These are phyloP conservation scores for Ascochyta clinopodiicola DNA, from an alignment of 2,329 filamentous ascomycete species.

Conservation along the genomic window DNA sequence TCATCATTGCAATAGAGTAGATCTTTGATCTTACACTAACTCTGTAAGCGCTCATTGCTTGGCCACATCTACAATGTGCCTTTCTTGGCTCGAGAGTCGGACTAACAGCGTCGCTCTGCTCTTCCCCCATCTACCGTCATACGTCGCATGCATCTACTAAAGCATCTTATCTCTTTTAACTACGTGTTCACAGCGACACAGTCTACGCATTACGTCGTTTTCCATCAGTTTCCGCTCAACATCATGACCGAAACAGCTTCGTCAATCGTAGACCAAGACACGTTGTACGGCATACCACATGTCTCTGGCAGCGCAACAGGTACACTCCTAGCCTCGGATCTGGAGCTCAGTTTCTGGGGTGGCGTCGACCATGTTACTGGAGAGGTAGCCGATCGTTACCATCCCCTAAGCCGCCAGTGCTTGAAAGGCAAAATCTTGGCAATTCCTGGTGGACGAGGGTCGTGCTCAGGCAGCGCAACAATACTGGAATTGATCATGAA, in stretches of 20 bases:
- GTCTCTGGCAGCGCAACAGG: constrained; percentile 6
- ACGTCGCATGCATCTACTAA: no score
- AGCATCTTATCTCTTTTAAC: no score
- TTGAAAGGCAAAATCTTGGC: constrained; percentile 49
- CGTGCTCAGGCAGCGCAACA: constrained; percentile 55
- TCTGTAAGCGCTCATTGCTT: neutral
- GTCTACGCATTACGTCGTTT: neutral
- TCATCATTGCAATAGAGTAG: no score
- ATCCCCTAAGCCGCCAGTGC: constrained; percentile 47
- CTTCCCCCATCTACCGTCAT: neutral
- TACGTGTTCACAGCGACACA: no score
- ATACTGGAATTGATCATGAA: constrained; percentile 56
- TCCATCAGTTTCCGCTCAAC: neutral
- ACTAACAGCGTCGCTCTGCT: neutral
- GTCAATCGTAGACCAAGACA: neutral
- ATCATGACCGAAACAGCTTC: neutral
- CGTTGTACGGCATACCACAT: constrained; percentile 7
- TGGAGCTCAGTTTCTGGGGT: constrained; percentile 55
- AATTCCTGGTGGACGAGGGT: constrained; percentile 56
- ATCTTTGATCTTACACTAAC: neutral
- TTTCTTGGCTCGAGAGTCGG: neutral
- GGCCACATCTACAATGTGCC: no score
- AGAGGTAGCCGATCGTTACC: constrained; percentile 53
- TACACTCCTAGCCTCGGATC: constrained; percentile 4
- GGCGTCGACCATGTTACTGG: constrained; percentile 53